phyloP scores from a whole-genome alignment of 2,329 filamentous ascomycete species.

The Trichoderma cornu-damae region DNA sequence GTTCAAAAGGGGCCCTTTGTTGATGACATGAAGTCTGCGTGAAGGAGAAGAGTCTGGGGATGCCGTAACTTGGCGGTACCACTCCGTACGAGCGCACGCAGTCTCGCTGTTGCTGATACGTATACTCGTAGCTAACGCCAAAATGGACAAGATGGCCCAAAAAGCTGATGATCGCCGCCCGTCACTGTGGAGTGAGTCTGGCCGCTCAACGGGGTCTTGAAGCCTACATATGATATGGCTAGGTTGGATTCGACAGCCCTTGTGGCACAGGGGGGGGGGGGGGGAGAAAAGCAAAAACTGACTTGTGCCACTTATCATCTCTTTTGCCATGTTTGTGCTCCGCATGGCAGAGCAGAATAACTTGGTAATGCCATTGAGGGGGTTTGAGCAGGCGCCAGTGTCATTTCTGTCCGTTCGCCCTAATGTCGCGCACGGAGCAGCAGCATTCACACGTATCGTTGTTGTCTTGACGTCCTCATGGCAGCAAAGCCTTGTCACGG shows the following conservation, averaged over 20 bases:
- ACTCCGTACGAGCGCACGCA: too few species aligned
- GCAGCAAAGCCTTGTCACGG: background rate
- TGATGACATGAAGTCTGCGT: background rate
- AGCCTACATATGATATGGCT: background rate
- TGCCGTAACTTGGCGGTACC: background rate
- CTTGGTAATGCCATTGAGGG: background rate
- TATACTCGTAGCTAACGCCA: background rate
- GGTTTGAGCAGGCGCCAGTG: background rate
- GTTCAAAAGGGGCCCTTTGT: background rate
- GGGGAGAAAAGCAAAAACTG: background rate
- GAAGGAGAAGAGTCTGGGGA: background rate
- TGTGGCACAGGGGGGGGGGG: background rate
- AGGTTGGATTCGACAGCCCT: background rate
- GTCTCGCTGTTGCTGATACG: too few species aligned
- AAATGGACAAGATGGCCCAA: background rate
- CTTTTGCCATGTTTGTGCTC: background rate
- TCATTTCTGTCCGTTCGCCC: background rate
- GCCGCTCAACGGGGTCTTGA: background rate
- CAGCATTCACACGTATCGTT: background rate
- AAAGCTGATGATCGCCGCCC: slow-evolving; percentile 3
- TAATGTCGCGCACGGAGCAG: slow-evolving; percentile 1
- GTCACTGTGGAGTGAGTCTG: slow-evolving; percentile 3
- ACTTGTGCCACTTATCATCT: background rate
- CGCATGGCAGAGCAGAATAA: background rate
- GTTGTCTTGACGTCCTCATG: slow-evolving; percentile 1